Conservation (phyloP, 495 filamentous ascomycete genomes). For the Friedmanniomyces endolithicus region DNA sequence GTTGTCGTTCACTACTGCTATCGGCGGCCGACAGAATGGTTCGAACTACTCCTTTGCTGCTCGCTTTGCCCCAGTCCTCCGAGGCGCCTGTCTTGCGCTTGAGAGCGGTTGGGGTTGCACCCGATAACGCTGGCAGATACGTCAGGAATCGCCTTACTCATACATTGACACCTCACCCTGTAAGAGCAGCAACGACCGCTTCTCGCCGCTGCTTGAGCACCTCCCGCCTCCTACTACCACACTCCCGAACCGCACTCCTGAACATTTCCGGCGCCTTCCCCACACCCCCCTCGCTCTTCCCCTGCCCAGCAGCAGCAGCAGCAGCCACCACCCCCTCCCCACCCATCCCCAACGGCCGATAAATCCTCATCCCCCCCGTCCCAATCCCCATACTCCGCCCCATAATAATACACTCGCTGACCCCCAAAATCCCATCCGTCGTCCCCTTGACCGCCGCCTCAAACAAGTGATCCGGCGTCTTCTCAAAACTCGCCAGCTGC, state of each 20-base stretch:
- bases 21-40: too few relatives aligned
- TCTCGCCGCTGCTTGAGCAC: background rate
- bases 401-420: conserved; percentile 97
- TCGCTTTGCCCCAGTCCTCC: too few relatives aligned
- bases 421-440: conserved; percentile 76
- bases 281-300: background rate
- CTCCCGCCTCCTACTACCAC: background rate
- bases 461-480: conserved; percentile 95
- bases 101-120: too few relatives aligned
- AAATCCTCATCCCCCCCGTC: conserved; percentile 82
- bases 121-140: too few relatives aligned
- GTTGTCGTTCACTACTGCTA: too few relatives aligned
- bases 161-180: background rate
- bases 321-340: conserved; percentile 36
- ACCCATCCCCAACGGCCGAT: conserved; percentile 60
- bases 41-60: too few relatives aligned
- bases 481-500: conserved; percentile 94
- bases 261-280: background rate
- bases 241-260: background rate
- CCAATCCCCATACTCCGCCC: conserved; percentile 83
- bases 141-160: too few relatives aligned
- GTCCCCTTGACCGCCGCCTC: conserved; percentile 87
- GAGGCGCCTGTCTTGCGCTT: too few relatives aligned
- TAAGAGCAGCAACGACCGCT: background rate
- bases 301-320: too few relatives aligned